phyloP scores from a whole-genome alignment of 345 rosid genomes.

The Kandelia obovata region DNA sequence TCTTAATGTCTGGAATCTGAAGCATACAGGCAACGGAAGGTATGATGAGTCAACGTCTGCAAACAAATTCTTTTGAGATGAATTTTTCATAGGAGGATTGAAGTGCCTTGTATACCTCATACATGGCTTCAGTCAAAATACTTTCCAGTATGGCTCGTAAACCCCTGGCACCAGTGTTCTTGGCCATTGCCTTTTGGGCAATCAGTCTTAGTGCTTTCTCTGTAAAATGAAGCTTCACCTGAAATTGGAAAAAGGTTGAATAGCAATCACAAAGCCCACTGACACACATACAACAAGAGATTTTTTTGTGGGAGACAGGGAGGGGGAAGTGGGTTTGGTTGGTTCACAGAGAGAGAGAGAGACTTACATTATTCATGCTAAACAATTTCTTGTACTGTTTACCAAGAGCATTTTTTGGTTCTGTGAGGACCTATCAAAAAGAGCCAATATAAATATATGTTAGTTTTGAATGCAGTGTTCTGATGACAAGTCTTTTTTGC shows the following conservation, averaged over 20 bases:
- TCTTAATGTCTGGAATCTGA: constrained; percentile 81
- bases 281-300: neutral
- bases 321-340: neutral
- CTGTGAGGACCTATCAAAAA: constrained; percentile 63
- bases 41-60: neutral
- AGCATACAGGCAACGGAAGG: constrained; percentile 11
- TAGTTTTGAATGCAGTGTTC: neutral
- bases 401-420: constrained; percentile 89
- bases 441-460: neutral
- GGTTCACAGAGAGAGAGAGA: neutral
- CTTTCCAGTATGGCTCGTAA: constrained; percentile 82
- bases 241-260: constrained; percentile 26
- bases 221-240: constrained; percentile 89
- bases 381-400: constrained; percentile 92
- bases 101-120: constrained; percentile 56
- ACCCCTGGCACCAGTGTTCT: constrained; percentile 96
- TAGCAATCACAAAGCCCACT: constrained; percentile 5
- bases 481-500: neutral
- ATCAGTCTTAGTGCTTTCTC: constrained; percentile 71
- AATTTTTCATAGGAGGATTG: neutral
- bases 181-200: constrained; percentile 79
- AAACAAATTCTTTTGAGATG: neutral
- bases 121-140: constrained; percentile 92
- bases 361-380: constrained; percentile 78
- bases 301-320: neutral